These are phyloP conservation scores for Endotrypanum monterogeii DNA, from an alignment of 208 protist genomes.

Conservation along the genomic window DNA sequence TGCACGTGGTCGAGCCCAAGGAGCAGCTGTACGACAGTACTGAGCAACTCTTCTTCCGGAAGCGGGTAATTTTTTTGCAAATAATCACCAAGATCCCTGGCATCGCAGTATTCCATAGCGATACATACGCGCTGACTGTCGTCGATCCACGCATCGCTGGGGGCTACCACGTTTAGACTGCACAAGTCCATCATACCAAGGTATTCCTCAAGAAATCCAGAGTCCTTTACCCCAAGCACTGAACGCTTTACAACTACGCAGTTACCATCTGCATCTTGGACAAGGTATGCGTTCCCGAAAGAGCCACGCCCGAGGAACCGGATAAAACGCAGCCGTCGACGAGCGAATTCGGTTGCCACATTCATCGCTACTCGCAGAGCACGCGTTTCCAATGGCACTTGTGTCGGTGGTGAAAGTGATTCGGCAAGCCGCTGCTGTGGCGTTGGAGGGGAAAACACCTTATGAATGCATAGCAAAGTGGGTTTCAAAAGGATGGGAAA, in stretches of 20 bases:
- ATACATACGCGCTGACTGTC: conserved; percentile 47
- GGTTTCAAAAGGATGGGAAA: too few species aligned
- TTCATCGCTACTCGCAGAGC: background rate
- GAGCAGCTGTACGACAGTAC: conserved; percentile 64
- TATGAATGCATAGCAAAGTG: too few species aligned
- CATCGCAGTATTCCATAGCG: conserved; percentile 79
- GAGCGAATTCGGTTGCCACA: background rate
- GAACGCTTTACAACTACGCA: conserved; percentile 63
- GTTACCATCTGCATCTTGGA: conserved; percentile 19
- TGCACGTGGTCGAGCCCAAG: conserved; percentile 79
- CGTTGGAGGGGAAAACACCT: too few species aligned
- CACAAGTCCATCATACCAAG: conserved; percentile 47
- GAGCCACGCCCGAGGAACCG: conserved; percentile 39
- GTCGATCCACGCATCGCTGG: conserved; percentile 61
- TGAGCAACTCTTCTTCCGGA: conserved; percentile 38
- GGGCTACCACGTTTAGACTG: conserved; percentile 58
- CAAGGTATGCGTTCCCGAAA: conserved; percentile 53
- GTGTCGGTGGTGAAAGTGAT: background rate
- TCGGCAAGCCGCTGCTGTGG: background rate
- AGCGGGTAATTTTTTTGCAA: conserved; percentile 45
- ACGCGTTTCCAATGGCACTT: background rate
- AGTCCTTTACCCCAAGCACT: conserved; percentile 18
- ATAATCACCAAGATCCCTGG: conserved; percentile 53
- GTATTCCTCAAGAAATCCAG: conserved; percentile 35
- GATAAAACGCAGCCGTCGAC: background rate